Percentiles rank a stretch among this genome's conserved stretches.
phyloP scores from a whole-genome alignment of 805 yeast genomes.

The Cyberlindnera lachancei region DNA sequence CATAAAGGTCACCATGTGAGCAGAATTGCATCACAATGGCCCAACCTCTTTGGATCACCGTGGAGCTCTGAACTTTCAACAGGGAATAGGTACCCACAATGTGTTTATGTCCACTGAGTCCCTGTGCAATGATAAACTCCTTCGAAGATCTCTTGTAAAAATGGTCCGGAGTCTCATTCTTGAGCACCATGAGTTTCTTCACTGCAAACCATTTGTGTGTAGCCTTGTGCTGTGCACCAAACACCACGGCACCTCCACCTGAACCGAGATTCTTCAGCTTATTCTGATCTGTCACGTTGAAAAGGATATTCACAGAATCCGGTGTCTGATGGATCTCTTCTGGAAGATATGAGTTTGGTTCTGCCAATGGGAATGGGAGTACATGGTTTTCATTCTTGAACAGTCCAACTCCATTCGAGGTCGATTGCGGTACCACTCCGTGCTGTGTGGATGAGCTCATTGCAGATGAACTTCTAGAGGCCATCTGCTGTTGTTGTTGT shows the following conservation, averaged over 20 bases:
- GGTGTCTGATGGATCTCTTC: conserved; percentile 39
- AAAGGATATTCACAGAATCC: conserved; percentile 46
- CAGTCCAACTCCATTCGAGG: not conserved
- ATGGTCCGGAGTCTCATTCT: conserved; percentile 54
- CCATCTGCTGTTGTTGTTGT: not conserved
- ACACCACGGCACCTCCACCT: conserved; percentile 68
- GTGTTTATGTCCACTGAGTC: conserved; percentile 49
- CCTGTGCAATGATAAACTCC: conserved; percentile 57
- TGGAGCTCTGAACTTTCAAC: conserved; percentile 49
- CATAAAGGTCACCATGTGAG: conserved; percentile 53
- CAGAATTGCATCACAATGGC: conserved; percentile 66
- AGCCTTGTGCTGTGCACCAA: conserved; percentile 34
- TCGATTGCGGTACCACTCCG: not conserved
- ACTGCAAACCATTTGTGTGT: conserved; percentile 48
- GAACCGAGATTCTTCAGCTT: conserved; percentile 49
- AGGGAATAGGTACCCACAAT: conserved; percentile 49
- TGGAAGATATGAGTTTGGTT: conserved; percentile 62
- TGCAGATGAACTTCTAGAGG: not conserved
- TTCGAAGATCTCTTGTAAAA: conserved; percentile 58
- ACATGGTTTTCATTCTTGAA: conserved; percentile 37
- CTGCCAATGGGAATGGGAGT: conserved; percentile 53
- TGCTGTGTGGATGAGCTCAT: conserved; percentile 1
- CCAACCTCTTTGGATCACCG: conserved; percentile 58
- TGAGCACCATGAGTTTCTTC: conserved; percentile 53
- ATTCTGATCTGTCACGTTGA: conserved; percentile 33